phyloP scores from a whole-genome alignment of 176 grass and related monocot species.

The Pharus latifolius region DNA sequence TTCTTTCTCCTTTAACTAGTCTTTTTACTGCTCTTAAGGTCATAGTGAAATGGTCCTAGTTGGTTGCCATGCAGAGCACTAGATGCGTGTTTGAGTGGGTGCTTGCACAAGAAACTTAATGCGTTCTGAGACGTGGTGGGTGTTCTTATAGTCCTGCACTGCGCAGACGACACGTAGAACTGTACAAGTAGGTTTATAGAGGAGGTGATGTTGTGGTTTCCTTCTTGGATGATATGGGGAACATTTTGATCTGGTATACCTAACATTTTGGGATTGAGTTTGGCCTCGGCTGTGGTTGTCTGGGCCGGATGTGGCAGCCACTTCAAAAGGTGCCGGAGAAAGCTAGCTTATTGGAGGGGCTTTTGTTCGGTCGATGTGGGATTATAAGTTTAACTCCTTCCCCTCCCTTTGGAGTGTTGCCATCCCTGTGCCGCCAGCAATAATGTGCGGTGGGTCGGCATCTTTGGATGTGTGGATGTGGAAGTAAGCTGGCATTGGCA shows the following conservation, averaged over 20 bases:
- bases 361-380: background rate
- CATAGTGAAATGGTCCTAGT: background rate
- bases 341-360: conserved; percentile 15
- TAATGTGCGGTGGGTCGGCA: conserved; percentile 25
- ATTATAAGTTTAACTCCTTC: background rate
- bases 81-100: no score
- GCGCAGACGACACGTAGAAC: conserved; percentile 7
- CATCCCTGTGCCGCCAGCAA: background rate
- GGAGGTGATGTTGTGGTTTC: background rate
- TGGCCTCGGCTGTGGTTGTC: conserved; percentile 19
- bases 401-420: conserved; percentile 8
- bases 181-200: background rate
- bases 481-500: background rate
- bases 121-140: background rate
- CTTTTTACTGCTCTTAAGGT: conserved; percentile 20
- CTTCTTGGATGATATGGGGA: conserved; percentile 2
- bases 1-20: conserved; percentile 4
- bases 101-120: background rate
- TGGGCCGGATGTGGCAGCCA: conserved; percentile 30
- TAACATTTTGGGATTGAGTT: conserved; percentile 18
- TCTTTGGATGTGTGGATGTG: conserved; percentile 15
- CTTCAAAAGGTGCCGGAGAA: conserved; percentile 19
- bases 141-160: background rate
- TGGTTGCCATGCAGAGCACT: background rate
- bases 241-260: conserved; percentile 18